Conservation (phyloP, 2,329 filamentous ascomycete genomes). For the Pseudophaeomoniella oleicola region DNA sequence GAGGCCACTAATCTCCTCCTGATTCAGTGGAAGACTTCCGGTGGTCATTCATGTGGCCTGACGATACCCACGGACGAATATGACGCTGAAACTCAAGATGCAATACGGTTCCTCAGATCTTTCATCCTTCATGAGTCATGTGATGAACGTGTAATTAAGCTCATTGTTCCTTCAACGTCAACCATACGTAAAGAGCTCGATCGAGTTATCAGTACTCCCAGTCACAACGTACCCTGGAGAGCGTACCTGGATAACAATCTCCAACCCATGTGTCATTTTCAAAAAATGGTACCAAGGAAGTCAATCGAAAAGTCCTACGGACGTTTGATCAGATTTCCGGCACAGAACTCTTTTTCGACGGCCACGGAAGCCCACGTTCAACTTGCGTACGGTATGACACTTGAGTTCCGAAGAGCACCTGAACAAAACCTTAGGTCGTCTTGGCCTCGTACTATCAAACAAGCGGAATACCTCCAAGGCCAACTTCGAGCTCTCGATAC, state of each 20-base stretch:
- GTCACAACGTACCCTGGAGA: neutral
- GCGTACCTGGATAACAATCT: neutral
- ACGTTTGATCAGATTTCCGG: neutral
- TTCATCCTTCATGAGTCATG: too few relatives aligned
- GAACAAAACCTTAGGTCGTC: neutral
- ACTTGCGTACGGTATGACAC: neutral
- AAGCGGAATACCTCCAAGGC: neutral
- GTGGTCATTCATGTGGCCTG: neutral
- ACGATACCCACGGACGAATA: neutral
- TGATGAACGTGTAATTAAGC: too few relatives aligned
- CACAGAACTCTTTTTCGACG: slow-evolving; percentile 1
- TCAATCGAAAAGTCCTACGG: neutral
- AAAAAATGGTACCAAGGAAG: neutral
- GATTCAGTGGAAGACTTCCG: neutral
- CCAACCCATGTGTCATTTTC: neutral
- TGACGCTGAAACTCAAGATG: neutral
- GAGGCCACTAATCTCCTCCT: neutral
- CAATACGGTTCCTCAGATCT: neutral
- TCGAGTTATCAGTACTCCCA: too few relatives aligned
- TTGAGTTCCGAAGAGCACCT: neutral
- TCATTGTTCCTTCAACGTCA: neutral
- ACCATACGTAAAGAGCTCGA: neutral
- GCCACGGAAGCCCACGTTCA: neutral
- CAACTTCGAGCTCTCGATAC: neutral
- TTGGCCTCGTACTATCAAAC: neutral